Percentiles rank a stretch among this genome's conserved stretches.
These are phyloP conservation scores for Kluyveromyces marxianus DNA, from an alignment of 1,139 yeast genomes.

Conservation along the genomic window DNA sequence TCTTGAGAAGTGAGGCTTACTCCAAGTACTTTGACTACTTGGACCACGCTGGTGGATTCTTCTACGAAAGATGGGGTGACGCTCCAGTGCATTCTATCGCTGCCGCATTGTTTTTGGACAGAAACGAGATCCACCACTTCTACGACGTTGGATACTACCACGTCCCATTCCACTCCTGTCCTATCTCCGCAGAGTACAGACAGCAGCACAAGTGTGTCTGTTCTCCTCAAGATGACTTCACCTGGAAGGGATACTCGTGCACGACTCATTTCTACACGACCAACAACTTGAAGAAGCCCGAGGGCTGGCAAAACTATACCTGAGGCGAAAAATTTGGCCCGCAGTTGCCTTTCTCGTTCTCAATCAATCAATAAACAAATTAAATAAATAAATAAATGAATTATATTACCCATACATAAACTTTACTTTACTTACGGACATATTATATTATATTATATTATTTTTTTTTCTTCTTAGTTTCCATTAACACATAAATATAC, in stretches of 20 bases:
- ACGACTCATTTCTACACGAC: constrained; percentile 63
- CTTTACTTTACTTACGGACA: neutral
- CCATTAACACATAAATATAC: neutral
- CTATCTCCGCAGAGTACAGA: constrained; percentile 53
- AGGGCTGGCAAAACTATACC: constrained; percentile 64
- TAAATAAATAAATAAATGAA: neutral
- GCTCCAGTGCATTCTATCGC: constrained; percentile 89
- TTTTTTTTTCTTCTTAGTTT: neutral
- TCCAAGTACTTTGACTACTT: constrained; percentile 59
- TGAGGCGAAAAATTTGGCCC: neutral
- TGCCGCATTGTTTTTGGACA: constrained; percentile 61
- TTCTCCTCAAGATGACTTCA: constrained; percentile 67
- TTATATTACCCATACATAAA: neutral
- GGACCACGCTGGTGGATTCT: constrained; percentile 78
- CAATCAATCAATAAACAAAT: neutral
- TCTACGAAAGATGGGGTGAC: constrained; percentile 95
- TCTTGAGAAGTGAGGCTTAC: constrained; percentile 68
- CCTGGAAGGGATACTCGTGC: constrained; percentile 85
- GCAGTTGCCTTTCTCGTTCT: neutral
- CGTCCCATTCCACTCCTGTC: constrained; percentile 77
- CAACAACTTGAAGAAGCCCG: constrained; percentile 57
- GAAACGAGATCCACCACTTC: constrained; percentile 65
- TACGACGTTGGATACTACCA: constrained; percentile 80
- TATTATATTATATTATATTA: neutral
- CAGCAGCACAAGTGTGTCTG: constrained; percentile 56